Percentiles rank a stretch among this genome's conserved stretches.
Conservation (phyloP, 129 eudicot genomes). For the Flaveria sonorensis region DNA sequence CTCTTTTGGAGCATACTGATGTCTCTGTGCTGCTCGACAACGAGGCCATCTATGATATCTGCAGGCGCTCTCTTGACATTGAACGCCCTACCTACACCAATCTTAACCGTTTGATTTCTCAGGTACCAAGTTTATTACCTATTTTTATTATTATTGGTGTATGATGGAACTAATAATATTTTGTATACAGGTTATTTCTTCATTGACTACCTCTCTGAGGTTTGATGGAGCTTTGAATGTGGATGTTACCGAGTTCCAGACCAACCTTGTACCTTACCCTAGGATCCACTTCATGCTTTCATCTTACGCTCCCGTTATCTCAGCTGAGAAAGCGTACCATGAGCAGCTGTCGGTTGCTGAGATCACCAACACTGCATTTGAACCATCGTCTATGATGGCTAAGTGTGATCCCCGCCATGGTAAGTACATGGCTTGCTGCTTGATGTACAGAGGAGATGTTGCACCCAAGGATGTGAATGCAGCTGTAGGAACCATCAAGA, state of each 20-base stretch:
- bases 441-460: constrained; percentile 50
- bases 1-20: constrained; percentile 68
- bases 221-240: constrained; percentile 71
- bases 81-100: constrained; percentile 71
- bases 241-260: constrained; percentile 66
- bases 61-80: constrained; percentile 66
- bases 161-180: background rate
- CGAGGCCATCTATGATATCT: constrained; percentile 69
- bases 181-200: constrained; percentile 53
- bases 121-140: constrained; percentile 25
- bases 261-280: constrained; percentile 67
- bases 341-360: constrained; percentile 73
- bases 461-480: constrained; percentile 73
- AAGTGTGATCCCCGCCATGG: constrained; percentile 53
- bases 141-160: background rate
- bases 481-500: constrained; percentile 42
- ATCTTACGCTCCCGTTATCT: constrained; percentile 58
- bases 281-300: constrained; percentile 74
- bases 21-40: constrained; percentile 32
- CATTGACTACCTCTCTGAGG: constrained; percentile 60
- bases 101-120: constrained; percentile 63
- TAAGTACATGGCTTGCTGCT: constrained; percentile 20
- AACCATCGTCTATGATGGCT: constrained; percentile 77
- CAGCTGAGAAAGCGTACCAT: constrained; percentile 42
- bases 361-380: constrained; percentile 66